Base-by-base conservation (phyloP, 202 grass and related monocot genomes). In the Digitaria exilis region DNA sequence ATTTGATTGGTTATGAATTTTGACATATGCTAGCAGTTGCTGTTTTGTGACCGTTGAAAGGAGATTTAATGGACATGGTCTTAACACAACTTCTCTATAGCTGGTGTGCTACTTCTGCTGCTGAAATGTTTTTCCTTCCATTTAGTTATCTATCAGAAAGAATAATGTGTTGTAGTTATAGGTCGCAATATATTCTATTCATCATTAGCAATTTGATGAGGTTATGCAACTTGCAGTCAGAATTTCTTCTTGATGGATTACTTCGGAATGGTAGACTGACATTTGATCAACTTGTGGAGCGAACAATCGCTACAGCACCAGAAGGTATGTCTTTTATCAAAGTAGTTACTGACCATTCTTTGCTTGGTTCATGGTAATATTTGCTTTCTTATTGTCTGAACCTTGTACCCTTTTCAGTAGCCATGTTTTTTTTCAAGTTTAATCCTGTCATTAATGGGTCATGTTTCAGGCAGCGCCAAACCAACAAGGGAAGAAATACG, bases 241-340 rank as follows among this genome's bases (percentile, higher is more conserved):
- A 95, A 88, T 54, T 21, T 79, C 77, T 98, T 90, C 80, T 95
- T 5, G 85, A 92, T 73, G 93, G 89, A 77, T 85, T 96, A 78
- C 75, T 98, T 80, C 83, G 84, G 69, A 91, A 95, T 85, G 93
- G 93, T 64, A 95, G 91, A 69, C 87, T 98, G 78, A 98, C 93
- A 85, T 96, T 98, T 76, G 70, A 90, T 65, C 92, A 98, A 81
- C 85, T 98, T 43, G 80, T 95, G 65, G 85, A 75, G 56, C 78
- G 87, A 71, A 86, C 93, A 31, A 71, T 73, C 17, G 85, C 85
- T 73, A 89, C 87, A 87, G 42, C 50, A n/a, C n/a, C 52, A 55
- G 51, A 79, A 83, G 90, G 84, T 76, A 61, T 32, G 77, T 30
- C 56, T 77, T 58, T 62, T 56, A 18, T 81, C 63, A 5, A 76